phyloP scores from a whole-genome alignment of 441 rosid species.

The Monsonia emarginata region DNA sequence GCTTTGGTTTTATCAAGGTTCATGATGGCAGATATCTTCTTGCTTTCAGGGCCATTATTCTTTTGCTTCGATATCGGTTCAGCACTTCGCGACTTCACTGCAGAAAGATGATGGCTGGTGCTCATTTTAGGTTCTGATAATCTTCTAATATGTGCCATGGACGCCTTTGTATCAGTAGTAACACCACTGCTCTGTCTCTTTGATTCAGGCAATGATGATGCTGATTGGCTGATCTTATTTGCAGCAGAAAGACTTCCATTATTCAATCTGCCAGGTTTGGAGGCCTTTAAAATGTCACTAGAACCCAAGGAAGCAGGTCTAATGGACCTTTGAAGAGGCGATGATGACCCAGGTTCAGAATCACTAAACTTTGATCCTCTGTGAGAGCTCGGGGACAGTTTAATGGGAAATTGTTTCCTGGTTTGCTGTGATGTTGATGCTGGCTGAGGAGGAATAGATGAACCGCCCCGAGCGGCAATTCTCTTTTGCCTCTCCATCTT shows the following conservation, averaged over 20 bases:
- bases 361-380: conserved; percentile 79
- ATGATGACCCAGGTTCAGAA: conserved; percentile 59
- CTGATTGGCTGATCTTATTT: conserved; percentile 52
- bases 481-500: conserved; percentile 86
- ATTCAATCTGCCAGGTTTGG: conserved; percentile 48
- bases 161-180: conserved; percentile 47
- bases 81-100: conserved; percentile 39
- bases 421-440: conserved; percentile 32
- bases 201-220: conserved; percentile 53
- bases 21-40: conserved; percentile 74
- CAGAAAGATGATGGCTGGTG: conserved; percentile 29
- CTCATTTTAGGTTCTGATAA: conserved; percentile 73
- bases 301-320: conserved; percentile 45
- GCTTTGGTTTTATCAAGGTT: conserved; percentile 72
- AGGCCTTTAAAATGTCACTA: conserved; percentile 34
- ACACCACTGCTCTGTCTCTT: conserved; percentile 38
- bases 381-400: conserved; percentile 56
- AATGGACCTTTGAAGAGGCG: conserved; percentile 56
- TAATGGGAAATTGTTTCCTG: conserved; percentile 43
- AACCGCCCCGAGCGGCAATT: conserved; percentile 65
- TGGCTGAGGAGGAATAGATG: conserved; percentile 37
- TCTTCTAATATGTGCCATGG: conserved; percentile 66
- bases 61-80: conserved; percentile 37
- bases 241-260: conserved; percentile 42
- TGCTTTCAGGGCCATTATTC: conserved; percentile 46